Evolutionary conservation across 306 rosid species (phyloP), one percentile per base, ranked within the genome.

Genomic region (Inga leiocalycina): DNA sequence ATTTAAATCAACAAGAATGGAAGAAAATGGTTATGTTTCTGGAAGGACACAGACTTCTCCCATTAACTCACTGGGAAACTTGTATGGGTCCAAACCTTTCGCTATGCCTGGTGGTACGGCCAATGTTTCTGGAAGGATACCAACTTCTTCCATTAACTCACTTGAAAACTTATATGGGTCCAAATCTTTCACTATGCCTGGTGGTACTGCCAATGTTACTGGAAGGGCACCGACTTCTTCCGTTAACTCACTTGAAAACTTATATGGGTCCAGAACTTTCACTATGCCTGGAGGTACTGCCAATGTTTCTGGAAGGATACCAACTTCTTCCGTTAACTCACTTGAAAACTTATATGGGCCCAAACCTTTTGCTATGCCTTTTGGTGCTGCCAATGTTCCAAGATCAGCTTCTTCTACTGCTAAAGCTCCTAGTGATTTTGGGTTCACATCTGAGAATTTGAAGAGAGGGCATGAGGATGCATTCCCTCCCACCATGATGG

Each of bases 391-490:
- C 68, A 79, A 77, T 77, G 80, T 51, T 71, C 84, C 1, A 10
- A 51, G 81, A 70, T 64, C 87, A 37, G 75, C 80, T 70, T 88
- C 87, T 83, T 15, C 79, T 85, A 82, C 87, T 81, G 77, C 82
- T 84, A 86, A 85, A 82, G 73, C 83, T 80, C 83, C 86, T 70
- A 81, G 79, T 87, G 82, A 24, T 59, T 78, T 77, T 44, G 67
- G 78, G 77, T 52, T 86, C 72, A 14, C 82, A 80, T 80, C 88
- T 75, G 65, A 79, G 82, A 79, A 64, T 83, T 78, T 82, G 86
- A 95, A 87, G 81, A 87, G 89, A 77, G 79, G 13, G 77, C 80
- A 7, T 76, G 92, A 85, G 79, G 88, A 85, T 64, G 73, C 48
- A 20, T 30, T 70, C 19, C 46, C 82, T 16, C 67, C 80, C 71